Conservation (phyloP, 768 basidiomycete genomes). For the Pulveroboletus ravenelii region DNA sequence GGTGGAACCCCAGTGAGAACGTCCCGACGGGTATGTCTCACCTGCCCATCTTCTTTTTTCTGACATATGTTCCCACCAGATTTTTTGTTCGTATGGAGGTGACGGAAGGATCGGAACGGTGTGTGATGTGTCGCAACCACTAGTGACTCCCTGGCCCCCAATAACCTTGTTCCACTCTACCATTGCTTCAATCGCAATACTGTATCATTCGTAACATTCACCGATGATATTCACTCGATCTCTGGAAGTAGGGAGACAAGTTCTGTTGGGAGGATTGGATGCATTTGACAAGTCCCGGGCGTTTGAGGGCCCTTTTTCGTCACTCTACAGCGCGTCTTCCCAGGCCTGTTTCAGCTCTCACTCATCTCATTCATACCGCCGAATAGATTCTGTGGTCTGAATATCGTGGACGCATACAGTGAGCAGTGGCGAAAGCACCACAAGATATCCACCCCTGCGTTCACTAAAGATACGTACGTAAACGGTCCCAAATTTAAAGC, state of each 20-base stretch:
- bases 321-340: too few species aligned
- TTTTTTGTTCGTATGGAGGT: too few species aligned
- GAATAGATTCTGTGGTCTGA: slow-evolving; percentile 19
- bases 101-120: too few species aligned
- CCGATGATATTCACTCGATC: too few species aligned
- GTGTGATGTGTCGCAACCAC: too few species aligned
- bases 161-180: too few species aligned
- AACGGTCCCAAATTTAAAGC: background rate
- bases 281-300: slow-evolving; percentile 7
- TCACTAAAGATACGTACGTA: slow-evolving; percentile 20
- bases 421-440: slow-evolving; percentile 19
- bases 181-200: too few species aligned
- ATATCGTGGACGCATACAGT: slow-evolving; percentile 6
- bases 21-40: background rate
- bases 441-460: slow-evolving; percentile 13
- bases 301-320: background rate
- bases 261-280: too few species aligned
- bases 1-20: slow-evolving; percentile 19
- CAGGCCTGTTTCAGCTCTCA: background rate
- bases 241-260: too few species aligned
- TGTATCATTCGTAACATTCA: too few species aligned
- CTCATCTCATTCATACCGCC: background rate
- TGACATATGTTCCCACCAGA: too few species aligned
- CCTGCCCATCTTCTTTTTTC: background rate
- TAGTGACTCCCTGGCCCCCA: too few species aligned